These are phyloP conservation scores for Pyrenochaeta sp. DNA, from an alignment of 2,329 filamentous ascomycete species.

Conservation along the genomic window DNA sequence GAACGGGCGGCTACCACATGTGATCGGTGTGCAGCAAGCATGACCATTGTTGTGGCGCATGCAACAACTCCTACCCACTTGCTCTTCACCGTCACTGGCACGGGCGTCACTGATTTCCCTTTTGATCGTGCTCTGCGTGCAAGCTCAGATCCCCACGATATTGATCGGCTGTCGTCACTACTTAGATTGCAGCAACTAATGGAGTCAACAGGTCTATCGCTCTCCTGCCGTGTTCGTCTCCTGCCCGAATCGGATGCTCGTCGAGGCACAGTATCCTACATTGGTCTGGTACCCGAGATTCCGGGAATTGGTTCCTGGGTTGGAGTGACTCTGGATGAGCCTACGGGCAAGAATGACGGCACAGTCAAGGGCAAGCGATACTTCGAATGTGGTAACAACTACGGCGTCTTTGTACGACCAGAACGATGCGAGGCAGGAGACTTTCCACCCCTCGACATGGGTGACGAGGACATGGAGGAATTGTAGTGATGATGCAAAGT, in stretches of 20 bases:
- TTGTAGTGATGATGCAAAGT: slow-evolving; percentile 9
- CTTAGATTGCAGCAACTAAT: slow-evolving; percentile 6
- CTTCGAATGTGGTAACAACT: slow-evolving; percentile 74
- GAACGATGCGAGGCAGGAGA: slow-evolving; percentile 81
- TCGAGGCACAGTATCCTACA: slow-evolving; percentile 74
- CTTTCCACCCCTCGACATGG: slow-evolving; percentile 64
- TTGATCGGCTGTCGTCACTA: slow-evolving; percentile 3
- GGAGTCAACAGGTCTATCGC: slow-evolving; percentile 31
- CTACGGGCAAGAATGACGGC: slow-evolving; percentile 84
- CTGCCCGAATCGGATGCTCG: slow-evolving; percentile 71
- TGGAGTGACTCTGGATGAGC: slow-evolving; percentile 77
- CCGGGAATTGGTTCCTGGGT: slow-evolving; percentile 73
- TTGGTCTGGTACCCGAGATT: slow-evolving; percentile 79
- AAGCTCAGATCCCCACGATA: slow-evolving; percentile 2
- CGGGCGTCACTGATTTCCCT: slow-evolving; percentile 1
- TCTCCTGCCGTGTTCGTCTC: slow-evolving; percentile 49
- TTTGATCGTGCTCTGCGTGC: not conserved
- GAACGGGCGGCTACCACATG: slow-evolving; percentile 15
- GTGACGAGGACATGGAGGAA: slow-evolving; percentile 74
- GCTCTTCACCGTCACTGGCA: not conserved
- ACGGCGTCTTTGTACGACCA: slow-evolving; percentile 80
- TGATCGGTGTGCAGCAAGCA: slow-evolving; percentile 27
- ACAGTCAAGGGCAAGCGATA: slow-evolving; percentile 73
- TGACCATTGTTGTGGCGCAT: not conserved
- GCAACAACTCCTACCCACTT: slow-evolving; percentile 1